Evolutionary conservation across 2,329 filamentous ascomycete species (phyloP).

Genomic region (Zymoseptoria ardabiliae): DNA sequence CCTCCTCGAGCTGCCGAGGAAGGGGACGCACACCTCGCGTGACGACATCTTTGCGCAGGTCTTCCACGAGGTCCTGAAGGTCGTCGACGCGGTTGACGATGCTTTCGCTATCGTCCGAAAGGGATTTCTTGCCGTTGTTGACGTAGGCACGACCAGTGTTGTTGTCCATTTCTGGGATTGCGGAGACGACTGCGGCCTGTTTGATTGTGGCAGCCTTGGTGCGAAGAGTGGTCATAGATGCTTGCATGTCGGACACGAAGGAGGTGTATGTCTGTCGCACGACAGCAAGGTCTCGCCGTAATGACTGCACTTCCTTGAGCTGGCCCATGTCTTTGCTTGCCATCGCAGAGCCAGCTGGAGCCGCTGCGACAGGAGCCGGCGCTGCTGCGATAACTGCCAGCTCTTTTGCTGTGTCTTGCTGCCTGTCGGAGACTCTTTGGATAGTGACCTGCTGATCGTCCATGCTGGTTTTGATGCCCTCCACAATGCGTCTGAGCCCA

Average conservation of each 20-base stretch:
- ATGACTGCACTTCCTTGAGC: conserved; percentile 67
- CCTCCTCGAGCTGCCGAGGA: conserved; percentile 79
- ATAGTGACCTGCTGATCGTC: conserved; percentile 76
- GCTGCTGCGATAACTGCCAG: conserved; percentile 60
- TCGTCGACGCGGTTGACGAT: conserved; percentile 91
- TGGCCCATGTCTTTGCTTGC: conserved; percentile 46
- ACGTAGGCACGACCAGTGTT: conserved; percentile 82
- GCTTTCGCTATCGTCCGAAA: conserved; percentile 80
- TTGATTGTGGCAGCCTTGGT: conserved; percentile 78
- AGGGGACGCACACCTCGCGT: conserved; percentile 83
- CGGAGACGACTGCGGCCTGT: conserved; percentile 60
- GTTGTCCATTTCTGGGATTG: conserved; percentile 63
- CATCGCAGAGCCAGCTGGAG: conserved; percentile 24
- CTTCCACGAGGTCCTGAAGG: conserved; percentile 93
- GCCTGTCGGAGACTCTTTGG: conserved; percentile 80
- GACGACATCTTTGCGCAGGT: conserved; percentile 95
- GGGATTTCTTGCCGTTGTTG: conserved; percentile 74
- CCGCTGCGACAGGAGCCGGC: conserved; percentile 31
- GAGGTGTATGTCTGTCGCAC: conserved; percentile 87
- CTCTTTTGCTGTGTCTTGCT: conserved; percentile 82
- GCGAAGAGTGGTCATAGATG: conserved; percentile 77
- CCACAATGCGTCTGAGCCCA: conserved; percentile 72
- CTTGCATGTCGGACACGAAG: conserved; percentile 81
- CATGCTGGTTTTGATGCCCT: conserved; percentile 74
- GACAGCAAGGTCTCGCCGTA: conserved; percentile 83